A percentile compares a stretch with the other conserved stretches of the same genome.
phyloP scores from a whole-genome alignment of 2,329 filamentous ascomycete species.

The Fusarium sp. region DNA sequence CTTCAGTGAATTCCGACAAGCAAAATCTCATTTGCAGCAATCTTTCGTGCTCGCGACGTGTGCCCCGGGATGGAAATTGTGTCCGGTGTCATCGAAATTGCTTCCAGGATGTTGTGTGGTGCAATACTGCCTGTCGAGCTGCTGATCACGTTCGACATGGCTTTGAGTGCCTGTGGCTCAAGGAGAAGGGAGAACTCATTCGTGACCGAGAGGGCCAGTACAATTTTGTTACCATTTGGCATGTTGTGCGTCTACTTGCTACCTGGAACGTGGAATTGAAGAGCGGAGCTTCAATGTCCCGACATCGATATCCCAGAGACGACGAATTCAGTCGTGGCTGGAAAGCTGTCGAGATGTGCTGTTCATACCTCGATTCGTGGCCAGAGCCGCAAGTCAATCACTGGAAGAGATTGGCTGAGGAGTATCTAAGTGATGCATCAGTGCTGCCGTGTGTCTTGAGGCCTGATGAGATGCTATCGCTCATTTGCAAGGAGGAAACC shows the following conservation, averaged over 20 bases:
- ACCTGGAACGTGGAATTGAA: slow-evolving; percentile 38
- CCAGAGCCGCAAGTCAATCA: slow-evolving; percentile 42
- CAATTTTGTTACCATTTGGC: slow-evolving; percentile 46
- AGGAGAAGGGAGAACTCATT: slow-evolving; percentile 25
- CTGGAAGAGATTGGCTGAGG: slow-evolving; percentile 41
- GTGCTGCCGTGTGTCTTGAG: slow-evolving; percentile 27
- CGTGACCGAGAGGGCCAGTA: slow-evolving; percentile 40
- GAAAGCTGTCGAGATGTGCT: slow-evolving; percentile 44
- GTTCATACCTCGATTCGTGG: slow-evolving; percentile 47
- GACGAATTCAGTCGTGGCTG: slow-evolving; percentile 41
- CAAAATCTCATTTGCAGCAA: slow-evolving; percentile 46
- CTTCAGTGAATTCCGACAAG: slow-evolving; percentile 33
- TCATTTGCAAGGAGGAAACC: slow-evolving; percentile 48
- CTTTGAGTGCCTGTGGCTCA: slow-evolving; percentile 46
- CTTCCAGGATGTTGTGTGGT: slow-evolving; percentile 45
- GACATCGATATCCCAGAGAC: slow-evolving; percentile 17
- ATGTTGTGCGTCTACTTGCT: slow-evolving; percentile 46
- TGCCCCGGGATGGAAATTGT: slow-evolving; percentile 20
- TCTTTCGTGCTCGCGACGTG: slow-evolving; percentile 39
- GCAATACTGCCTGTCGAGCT: slow-evolving; percentile 37
- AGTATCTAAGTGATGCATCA: slow-evolving; percentile 38
- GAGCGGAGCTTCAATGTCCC: background rate
- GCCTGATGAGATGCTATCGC: slow-evolving; percentile 35
- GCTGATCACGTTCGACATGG: slow-evolving; percentile 40
- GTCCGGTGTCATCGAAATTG: slow-evolving; percentile 37